Evolutionary conservation across 805 yeast genomes (phyloP).

Genomic region (Ogataea sp.): DNA sequence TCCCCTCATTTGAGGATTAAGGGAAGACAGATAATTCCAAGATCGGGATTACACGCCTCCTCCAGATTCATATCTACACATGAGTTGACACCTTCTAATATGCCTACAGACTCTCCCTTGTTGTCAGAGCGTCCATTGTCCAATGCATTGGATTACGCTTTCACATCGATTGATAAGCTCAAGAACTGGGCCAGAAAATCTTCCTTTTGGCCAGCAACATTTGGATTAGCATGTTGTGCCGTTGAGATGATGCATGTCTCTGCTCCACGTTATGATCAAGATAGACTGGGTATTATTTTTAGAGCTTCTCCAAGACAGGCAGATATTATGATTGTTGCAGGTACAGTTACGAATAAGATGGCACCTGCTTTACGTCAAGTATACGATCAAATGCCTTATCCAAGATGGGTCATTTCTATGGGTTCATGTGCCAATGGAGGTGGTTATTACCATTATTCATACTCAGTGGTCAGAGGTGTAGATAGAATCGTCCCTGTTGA

Average conservation of each 20-base stretch:
- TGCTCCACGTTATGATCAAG: constrained; percentile 87
- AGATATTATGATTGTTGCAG: constrained; percentile 88
- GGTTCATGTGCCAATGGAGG: constrained; percentile 95
- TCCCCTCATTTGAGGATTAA: background rate
- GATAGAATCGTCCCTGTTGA: constrained; percentile 86
- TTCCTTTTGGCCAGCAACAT: constrained; percentile 89
- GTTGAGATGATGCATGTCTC: constrained; percentile 95
- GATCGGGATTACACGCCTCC: background rate
- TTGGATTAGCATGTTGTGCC: constrained; percentile 90
- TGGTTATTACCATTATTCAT: constrained; percentile 85
- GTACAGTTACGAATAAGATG: constrained; percentile 87
- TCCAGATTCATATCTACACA: constrained; percentile 2
- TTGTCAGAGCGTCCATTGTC: constrained; percentile 54
- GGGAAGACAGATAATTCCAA: background rate
- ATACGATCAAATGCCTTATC: constrained; percentile 91
- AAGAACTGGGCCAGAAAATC: constrained; percentile 91
- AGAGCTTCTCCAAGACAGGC: constrained; percentile 92
- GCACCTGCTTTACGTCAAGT: constrained; percentile 91
- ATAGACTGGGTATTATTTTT: constrained; percentile 85
- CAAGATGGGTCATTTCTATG: constrained; percentile 92
- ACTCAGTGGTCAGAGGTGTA: constrained; percentile 84
- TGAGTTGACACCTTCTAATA: constrained; percentile 36
- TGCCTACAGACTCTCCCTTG: constrained; percentile 66
- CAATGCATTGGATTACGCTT: constrained; percentile 67
- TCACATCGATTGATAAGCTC: constrained; percentile 72